Evolutionary conservation across 257 asterid genomes (phyloP).

Genomic region (Nicotiana obtusifolia): DNA sequence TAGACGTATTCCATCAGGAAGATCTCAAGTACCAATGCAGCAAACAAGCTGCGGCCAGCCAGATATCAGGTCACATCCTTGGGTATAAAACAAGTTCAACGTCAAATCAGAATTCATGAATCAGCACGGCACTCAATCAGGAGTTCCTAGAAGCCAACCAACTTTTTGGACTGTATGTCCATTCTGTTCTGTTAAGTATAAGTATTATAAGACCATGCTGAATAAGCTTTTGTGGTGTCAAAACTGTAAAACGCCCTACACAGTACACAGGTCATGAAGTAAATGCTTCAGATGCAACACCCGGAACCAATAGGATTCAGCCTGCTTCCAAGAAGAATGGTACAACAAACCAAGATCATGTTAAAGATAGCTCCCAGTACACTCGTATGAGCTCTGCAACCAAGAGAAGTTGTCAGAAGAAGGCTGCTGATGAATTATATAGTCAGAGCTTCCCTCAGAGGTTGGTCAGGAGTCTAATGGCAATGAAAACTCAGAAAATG

Average conservation of each 20-base stretch:
- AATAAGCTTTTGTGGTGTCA: constrained; percentile 22
- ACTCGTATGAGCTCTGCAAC: not conserved
- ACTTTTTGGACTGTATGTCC: constrained; percentile 44
- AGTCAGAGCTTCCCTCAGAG: constrained; percentile 11
- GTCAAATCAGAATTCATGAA: constrained; percentile 13
- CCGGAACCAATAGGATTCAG: constrained; percentile 4
- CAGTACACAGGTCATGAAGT: constrained; percentile 21
- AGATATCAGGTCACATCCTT: constrained; percentile 21
- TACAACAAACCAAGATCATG: constrained; percentile 1
- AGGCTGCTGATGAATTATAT: not conserved
- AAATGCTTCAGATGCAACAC: constrained; percentile 15
- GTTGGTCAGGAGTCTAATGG: not conserved
- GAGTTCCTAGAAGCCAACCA: constrained; percentile 1
- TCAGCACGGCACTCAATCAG: constrained; percentile 21
- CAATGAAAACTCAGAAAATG: not conserved
- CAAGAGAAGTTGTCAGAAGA: not conserved
- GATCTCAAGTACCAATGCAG: constrained; percentile 15
- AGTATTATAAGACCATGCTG: constrained; percentile 18
- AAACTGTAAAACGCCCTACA: constrained; percentile 18
- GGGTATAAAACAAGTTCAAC: constrained; percentile 21
- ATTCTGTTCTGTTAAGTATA: constrained; percentile 21
- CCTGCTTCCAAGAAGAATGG: constrained; percentile 13
- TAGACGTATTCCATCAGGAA: constrained; percentile 20
- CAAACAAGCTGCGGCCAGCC: constrained; percentile 18
- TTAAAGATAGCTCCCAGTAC: constrained; percentile 4